phyloP scores from a whole-genome alignment of 305 asterid species.

The Solanum aculeatissimum region DNA sequence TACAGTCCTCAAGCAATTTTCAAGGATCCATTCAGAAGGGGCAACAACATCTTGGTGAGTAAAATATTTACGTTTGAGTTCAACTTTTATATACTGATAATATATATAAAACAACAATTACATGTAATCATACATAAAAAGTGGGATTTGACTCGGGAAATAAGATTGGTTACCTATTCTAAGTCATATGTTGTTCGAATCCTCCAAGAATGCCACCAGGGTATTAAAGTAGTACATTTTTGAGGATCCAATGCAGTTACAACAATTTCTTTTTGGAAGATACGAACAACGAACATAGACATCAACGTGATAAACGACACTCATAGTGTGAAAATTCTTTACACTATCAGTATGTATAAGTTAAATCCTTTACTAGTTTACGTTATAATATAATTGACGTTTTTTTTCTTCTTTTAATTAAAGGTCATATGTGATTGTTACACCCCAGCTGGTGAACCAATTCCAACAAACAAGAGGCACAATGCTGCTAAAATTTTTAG shows the following conservation, averaged over 20 bases:
- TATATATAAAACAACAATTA: background rate
- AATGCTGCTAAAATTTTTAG: constrained; percentile 67
- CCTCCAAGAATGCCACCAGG: background rate
- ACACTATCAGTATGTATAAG: background rate
- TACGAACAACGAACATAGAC: background rate
- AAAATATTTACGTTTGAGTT: background rate
- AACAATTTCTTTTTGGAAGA: background rate
- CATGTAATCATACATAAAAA: background rate
- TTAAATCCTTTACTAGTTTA: background rate
- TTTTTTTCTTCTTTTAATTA: background rate
- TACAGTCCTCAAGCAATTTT: constrained; percentile 87
- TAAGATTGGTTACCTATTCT: background rate
- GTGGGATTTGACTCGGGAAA: background rate
- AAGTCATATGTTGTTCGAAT: background rate
- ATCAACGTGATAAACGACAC: background rate
- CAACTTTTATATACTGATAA: background rate
- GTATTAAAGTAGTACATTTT: background rate
- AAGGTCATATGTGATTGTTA: constrained; percentile 85
- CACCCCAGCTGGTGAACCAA: constrained; percentile 84
- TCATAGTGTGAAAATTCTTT: background rate
- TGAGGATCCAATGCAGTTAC: background rate
- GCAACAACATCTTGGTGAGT: constrained; percentile 57
- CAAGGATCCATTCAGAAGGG: constrained; percentile 82
- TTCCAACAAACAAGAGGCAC: constrained; percentile 74
- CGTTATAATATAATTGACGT: background rate